Percentiles rank a stretch among this genome's conserved stretches.
phyloP scores from a whole-genome alignment of 208 protist genomes.

The Polymyxa betae region DNA sequence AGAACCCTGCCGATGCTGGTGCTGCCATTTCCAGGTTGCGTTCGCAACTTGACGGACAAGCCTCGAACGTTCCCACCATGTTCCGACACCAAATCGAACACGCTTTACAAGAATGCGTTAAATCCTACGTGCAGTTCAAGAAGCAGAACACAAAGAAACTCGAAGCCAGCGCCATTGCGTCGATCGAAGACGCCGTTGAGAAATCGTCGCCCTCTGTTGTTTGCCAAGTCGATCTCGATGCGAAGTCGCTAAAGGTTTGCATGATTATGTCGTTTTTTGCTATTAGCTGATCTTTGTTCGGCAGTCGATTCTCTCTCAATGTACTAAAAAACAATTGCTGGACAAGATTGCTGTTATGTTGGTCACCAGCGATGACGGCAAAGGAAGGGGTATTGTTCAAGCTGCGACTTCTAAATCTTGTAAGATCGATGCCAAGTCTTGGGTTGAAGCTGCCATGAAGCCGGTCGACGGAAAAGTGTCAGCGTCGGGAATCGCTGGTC shows the following conservation, averaged over 20 bases:
- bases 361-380: slow-evolving; percentile 20
- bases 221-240: slow-evolving; percentile 19
- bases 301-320: not conserved
- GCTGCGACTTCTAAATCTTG: not conserved
- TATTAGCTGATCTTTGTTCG: not conserved
- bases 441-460: not conserved
- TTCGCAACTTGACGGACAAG: not conserved
- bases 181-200: not conserved
- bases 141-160: not conserved
- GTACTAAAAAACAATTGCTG: not conserved
- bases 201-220: not conserved
- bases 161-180: not conserved
- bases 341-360: not conserved
- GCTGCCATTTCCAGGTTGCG: not conserved
- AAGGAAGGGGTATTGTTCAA: not conserved
- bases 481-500: not conserved
- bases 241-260: slow-evolving; percentile 54
- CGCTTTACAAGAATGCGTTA: not conserved
- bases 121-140: slow-evolving; percentile 19
- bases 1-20: not conserved
- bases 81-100: not conserved
- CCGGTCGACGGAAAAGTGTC: slow-evolving; percentile 10
- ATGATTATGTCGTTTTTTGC: not conserved
- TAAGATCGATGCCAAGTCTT: slow-evolving; percentile 4
- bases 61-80: not conserved